Percentiles rank a stretch among this genome's conserved stretches.
Evolutionary conservation across 495 filamentous ascomycete species (phyloP).

Genomic region (Penicillium goetzii): DNA sequence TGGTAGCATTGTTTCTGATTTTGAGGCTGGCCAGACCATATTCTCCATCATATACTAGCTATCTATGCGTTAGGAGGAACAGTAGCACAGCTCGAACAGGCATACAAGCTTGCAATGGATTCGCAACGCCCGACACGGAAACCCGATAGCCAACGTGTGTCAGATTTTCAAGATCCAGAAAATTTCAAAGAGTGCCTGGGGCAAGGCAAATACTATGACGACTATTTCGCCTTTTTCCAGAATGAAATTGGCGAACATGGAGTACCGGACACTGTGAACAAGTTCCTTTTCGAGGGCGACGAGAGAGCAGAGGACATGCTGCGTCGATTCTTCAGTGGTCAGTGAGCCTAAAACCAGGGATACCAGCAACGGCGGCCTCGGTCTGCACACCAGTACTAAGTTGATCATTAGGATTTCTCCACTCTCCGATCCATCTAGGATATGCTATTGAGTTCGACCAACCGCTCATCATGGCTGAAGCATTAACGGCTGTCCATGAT

Average conservation of each 20-base stretch:
- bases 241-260: slow-evolving; percentile 34
- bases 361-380: background rate
- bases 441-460: slow-evolving; percentile 46
- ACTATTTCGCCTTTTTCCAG: slow-evolving; percentile 43
- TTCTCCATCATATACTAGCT: slow-evolving; percentile 37
- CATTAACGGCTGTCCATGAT: slow-evolving; percentile 40
- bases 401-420: slow-evolving; percentile 28
- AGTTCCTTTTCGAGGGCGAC: slow-evolving; percentile 38
- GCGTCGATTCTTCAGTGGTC: slow-evolving; percentile 34
- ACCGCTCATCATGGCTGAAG: slow-evolving; percentile 42
- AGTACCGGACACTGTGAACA: slow-evolving; percentile 33
- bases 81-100: slow-evolving; percentile 28
- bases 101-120: slow-evolving; percentile 30
- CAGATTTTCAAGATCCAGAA: slow-evolving; percentile 28
- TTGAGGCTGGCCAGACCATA: slow-evolving; percentile 33
- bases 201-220: slow-evolving; percentile 34
- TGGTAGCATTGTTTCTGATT: background rate
- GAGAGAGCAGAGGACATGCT: slow-evolving; percentile 36
- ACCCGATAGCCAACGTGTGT: slow-evolving; percentile 26
- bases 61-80: slow-evolving; percentile 34
- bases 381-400: background rate
- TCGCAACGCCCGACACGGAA: slow-evolving; percentile 33
- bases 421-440: slow-evolving; percentile 46
- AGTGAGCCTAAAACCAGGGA: background rate
- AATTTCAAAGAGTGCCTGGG: slow-evolving; percentile 31